phyloP scores from a whole-genome alignment of 164 flowering plant genomes.

The Kingdonia uniflora region DNA sequence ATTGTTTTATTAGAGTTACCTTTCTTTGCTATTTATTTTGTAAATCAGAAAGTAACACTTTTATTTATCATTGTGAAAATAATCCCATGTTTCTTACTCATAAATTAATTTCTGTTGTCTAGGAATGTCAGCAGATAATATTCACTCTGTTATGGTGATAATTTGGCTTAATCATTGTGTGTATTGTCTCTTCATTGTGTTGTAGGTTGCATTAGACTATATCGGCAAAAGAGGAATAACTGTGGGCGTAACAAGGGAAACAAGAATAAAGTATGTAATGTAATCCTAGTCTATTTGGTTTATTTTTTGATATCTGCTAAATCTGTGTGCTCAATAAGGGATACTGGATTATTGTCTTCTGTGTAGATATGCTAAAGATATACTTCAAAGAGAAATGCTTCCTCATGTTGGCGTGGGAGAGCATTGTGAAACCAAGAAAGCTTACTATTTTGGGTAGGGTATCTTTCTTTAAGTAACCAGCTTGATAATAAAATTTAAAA shows the following conservation, averaged over 20 bases:
- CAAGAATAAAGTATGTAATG: constrained; percentile 76
- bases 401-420: constrained; percentile 98
- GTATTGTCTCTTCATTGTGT: not conserved
- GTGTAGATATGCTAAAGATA: constrained; percentile 85
- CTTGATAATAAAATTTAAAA: not conserved
- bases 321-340: not conserved
- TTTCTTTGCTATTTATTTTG: too few species aligned
- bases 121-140: too few species aligned
- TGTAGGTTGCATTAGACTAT: constrained; percentile 90
- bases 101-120: too few species aligned
- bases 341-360: not conserved
- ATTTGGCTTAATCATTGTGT: too few species aligned
- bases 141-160: too few species aligned
- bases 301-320: not conserved
- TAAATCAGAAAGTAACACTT: too few species aligned
- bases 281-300: not conserved
- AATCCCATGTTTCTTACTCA: too few species aligned
- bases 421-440: constrained; percentile 95
- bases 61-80: too few species aligned
- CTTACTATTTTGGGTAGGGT: constrained; percentile 88
- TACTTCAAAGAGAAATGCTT: constrained; percentile 97
- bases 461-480: not conserved
- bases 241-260: constrained; percentile 92
- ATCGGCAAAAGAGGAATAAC: constrained; percentile 96
- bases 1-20: too few species aligned